phyloP scores from a whole-genome alignment of 129 eudicot genomes.

The Helichrysum umbraculigerum region DNA sequence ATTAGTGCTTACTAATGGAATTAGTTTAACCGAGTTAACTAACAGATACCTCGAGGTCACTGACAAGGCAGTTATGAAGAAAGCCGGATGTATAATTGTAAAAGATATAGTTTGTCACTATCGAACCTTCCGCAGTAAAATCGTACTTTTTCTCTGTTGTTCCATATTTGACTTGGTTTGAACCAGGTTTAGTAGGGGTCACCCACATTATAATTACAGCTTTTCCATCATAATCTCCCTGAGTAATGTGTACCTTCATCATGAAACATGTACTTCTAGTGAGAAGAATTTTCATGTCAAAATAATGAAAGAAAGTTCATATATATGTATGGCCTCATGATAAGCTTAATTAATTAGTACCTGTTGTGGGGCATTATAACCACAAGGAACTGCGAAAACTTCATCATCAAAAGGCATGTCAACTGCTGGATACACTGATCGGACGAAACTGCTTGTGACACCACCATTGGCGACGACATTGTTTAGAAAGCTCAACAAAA shows the following conservation, averaged over 20 bases:
- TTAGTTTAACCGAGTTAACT: not conserved
- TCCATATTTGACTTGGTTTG: slow-evolving; percentile 66
- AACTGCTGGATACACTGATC: slow-evolving; percentile 67
- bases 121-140: slow-evolving; percentile 45
- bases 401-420: slow-evolving; percentile 81
- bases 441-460: slow-evolving; percentile 43
- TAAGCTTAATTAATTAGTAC: too few species aligned
- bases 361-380: slow-evolving; percentile 83
- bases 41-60: slow-evolving; percentile 59
- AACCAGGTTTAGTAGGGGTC: slow-evolving; percentile 70
- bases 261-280: not conserved
- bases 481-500: slow-evolving; percentile 30
- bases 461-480: slow-evolving; percentile 7
- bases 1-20: not conserved
- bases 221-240: slow-evolving; percentile 89
- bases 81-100: slow-evolving; percentile 71
- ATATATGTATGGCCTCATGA: too few species aligned
- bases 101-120: slow-evolving; percentile 58
- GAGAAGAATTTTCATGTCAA: not conserved
- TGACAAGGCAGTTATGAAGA: slow-evolving; percentile 67
- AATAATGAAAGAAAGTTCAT: not conserved
- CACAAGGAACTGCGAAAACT: slow-evolving; percentile 66
- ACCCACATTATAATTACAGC: slow-evolving; percentile 85
- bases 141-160: slow-evolving; percentile 58
- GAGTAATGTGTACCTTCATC: slow-evolving; percentile 80